Evolutionary conservation across 352 stramenopile genomes (phyloP), one percentile per base, ranked within the genome.

Genomic region (Globisporangium parvum): DNA sequence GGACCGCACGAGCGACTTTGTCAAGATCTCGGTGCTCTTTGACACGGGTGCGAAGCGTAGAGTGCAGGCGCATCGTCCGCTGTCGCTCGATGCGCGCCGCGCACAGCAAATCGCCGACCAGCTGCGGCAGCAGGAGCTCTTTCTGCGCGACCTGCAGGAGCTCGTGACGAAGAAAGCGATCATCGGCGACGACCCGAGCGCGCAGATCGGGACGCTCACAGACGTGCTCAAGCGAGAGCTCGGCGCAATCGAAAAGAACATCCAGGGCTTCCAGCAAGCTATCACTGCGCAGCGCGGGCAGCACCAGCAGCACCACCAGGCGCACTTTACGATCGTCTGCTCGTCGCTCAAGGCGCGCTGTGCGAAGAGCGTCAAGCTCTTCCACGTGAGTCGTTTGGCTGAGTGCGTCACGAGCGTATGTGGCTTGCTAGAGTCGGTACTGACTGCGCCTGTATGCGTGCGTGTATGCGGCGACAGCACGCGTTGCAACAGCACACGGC

Each of bases 1-100:
- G 73, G 83, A 93, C 67, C 77, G 81, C 26, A 93, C 83, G 62
- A 82, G 75, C 67, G 80, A 93, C 65, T 93, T 93, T 47, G 80
- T 91, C 47, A 79, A 82, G 59, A 90, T 93, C 63, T 82, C 78
- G 46, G 75, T 91, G 70, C 77, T 93, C 28, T 93, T 91, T 45
- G 80, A 88, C 63, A 87, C 76, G 24, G 77, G 80, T n/a, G 59
- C 45, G 20, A 63, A 58, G 35, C 47, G 47, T n/a, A 69, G 71
- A 37, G 60, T 70, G 35, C 73, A 77, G 31, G 72, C 66, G 4
- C 78, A 93, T 57, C 65, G 73, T 2, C 84, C 84, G 41, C 66
- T 93, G 31, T 93, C 84, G 11, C 67, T 79, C 14, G 80, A 90
- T 56, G 79, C 84, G 45, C 75, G 80, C 2, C 63, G 79, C 20